Evolutionary conservation across 129 eudicot genomes (phyloP), one percentile per base, ranked within the genome.

Genomic region (Flaveria linearis): DNA sequence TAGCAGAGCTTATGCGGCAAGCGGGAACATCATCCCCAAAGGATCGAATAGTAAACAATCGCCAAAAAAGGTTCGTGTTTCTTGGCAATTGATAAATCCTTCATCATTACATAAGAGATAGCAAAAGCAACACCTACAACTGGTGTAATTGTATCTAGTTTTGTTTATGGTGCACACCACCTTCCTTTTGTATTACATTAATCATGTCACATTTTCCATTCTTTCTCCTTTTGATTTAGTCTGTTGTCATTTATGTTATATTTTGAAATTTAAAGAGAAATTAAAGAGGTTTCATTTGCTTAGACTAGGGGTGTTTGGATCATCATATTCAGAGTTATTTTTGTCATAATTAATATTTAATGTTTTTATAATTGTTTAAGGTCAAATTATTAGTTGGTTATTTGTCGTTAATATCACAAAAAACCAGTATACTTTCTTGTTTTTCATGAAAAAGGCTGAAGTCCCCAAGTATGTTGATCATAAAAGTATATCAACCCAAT

Each of bases 11-110:
- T 65, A 57, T 84, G 85, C 88, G 98, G 17, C 98, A 86, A 81
- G 90, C 92, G 18, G 95, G 98, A 74, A 81, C 96, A 76, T 76
- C 92, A 55, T 90, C 98, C 60, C 98, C 97, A 50, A 93, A 83
- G 79, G 90, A 86, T 71, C 89, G 85, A 72, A 60, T 79, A 68
- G 15, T 80, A 47, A 79, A 30, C 16, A 63, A 79, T 65, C 86
- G 83, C 33, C 84, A 81, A 58, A 90, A 72, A 71, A 77, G 85
- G 76, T 87, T 84, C 75, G 84, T 85, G 71, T 87, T 84, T 78
- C 87, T 90, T 12, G 84, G 87, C 41, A 90, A 74, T 71, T 88
- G 84, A 87, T n/a, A 57, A 58, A 80, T 43, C 23, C 22, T 71
- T 45, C 17, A 22, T 61, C 28, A 63, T 30, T 30, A 63, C 69